A percentile compares a stretch with the other conserved stretches of the same genome.
These are phyloP conservation scores for Elongisporangium anandrum DNA, from an alignment of 352 stramenopile genomes.

Conservation along the genomic window DNA sequence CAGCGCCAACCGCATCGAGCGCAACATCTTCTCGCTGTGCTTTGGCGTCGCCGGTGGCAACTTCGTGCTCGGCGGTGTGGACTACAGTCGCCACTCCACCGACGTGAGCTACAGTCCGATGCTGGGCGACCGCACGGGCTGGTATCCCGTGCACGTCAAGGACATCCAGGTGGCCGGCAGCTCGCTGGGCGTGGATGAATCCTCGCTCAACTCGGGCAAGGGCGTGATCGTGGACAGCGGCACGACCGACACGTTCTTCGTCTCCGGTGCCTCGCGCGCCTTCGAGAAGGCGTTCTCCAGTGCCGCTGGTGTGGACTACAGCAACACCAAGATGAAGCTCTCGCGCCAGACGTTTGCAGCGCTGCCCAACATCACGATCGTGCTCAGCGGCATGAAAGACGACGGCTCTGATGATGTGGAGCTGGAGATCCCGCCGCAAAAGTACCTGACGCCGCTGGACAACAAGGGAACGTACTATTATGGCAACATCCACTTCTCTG, in stretches of 20 bases:
- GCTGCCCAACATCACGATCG: constrained; percentile 64
- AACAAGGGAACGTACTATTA: constrained; percentile 41
- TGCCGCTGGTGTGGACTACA: constrained; percentile 46
- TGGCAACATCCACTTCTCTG: constrained; percentile 80
- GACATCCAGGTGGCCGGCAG: constrained; percentile 57
- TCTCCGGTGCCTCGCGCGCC: constrained; percentile 26
- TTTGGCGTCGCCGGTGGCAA: constrained; percentile 61
- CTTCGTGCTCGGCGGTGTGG: constrained; percentile 76
- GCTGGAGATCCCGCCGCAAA: constrained; percentile 51
- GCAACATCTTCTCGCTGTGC: constrained; percentile 81
- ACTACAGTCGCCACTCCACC: constrained; percentile 67
- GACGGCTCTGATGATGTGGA: constrained; percentile 44
- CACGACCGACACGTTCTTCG: constrained; percentile 85
- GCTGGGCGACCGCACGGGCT: constrained; percentile 36
- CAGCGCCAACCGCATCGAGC: constrained; percentile 34
- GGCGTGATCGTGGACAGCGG: constrained; percentile 85
- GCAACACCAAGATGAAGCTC: constrained; percentile 48
- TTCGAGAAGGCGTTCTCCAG: constrained; percentile 55
- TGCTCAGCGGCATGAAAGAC: constrained; percentile 49
- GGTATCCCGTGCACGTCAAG: constrained; percentile 83
- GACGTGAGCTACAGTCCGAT: constrained; percentile 66
- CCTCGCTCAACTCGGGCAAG: constrained; percentile 59
- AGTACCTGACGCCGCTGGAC: constrained; percentile 58
- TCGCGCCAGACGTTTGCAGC: constrained; percentile 25
- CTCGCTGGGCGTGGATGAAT: constrained; percentile 34